Base-by-base conservation (phyloP, 345 rosid genomes). In the Gossypium raimondii region DNA sequence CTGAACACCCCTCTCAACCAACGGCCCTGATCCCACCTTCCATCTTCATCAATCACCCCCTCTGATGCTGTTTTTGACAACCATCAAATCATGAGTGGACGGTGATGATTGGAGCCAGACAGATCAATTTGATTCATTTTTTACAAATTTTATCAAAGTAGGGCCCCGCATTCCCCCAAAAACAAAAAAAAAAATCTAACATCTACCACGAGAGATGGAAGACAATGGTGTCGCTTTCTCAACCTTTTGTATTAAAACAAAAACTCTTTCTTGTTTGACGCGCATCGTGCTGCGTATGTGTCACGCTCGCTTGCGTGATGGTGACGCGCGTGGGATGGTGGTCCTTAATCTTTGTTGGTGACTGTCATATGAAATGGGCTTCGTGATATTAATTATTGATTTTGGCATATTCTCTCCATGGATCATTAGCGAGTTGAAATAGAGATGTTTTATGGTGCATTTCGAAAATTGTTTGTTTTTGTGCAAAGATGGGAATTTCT, bases 71-170 rank as follows among this genome's bases (percentile, higher is more conserved):
- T 55, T 70, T 55, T 69, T 84, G 84, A 75, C 83, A 82, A 82
- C 82, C 85, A 83, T 86, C 86, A 81, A 82, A 87, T 89, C 87
- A 85, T 74, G 83, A 77, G 77, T 76, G 79, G 81, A 75, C 82
- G 77, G 79, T 78, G 73, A 84, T 88, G 91, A 86, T 89, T 80
- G 87, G 89, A 84, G 80, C 75, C 85, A 79, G 88, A 90, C 86
- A 81, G 79, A 78, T 77, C 52, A 81, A 65, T 65, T 55, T 59
- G 27, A 57, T 20, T 57, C 7, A 3, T 45, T 76, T 76, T 34
- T 69, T 64, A 10, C 58, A 17, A 55, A 24, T 9, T 16, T 57
- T 2, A 11, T 24, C 43, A 14, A 4, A 7, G 17, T 67, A 34
- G 75, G 83, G 85, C 0, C 83, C 85, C 76, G 1, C 44, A 0